phyloP scores from a whole-genome alignment of 2,329 filamentous ascomycete genomes.

The Alternaria triticina region DNA sequence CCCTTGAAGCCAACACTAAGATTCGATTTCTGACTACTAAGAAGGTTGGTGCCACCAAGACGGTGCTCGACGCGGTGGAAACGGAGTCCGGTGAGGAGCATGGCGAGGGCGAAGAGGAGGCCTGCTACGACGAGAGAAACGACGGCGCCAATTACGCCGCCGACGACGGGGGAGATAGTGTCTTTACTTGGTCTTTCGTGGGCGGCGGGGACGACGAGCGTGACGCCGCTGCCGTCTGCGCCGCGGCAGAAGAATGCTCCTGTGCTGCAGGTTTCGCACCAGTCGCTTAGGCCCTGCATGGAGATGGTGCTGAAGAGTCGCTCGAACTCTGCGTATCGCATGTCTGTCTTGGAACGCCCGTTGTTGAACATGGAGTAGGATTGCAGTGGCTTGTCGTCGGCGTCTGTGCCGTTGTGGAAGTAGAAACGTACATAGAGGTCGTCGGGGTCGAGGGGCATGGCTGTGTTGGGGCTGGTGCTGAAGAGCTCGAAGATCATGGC shows the following conservation, averaged over 20 bases:
- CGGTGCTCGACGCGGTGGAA: constrained; percentile 49
- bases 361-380: constrained; percentile 60
- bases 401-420: constrained; percentile 62
- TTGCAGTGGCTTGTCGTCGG: constrained; percentile 45
- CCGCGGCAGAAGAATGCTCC: constrained; percentile 59
- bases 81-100: constrained; percentile 56
- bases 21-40: constrained; percentile 42
- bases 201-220: not conserved
- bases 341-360: constrained; percentile 53
- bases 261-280: constrained; percentile 60
- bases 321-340: constrained; percentile 60
- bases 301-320: constrained; percentile 53
- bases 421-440: constrained; percentile 63
- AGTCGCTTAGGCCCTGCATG: constrained; percentile 54
- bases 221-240: constrained; percentile 35
- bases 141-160: constrained; percentile 63
- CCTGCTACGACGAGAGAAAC: constrained; percentile 57
- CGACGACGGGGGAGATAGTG: constrained; percentile 53
- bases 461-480: constrained; percentile 45
- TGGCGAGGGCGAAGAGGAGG: constrained; percentile 50
- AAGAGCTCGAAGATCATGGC: constrained; percentile 54
- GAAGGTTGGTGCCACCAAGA: constrained; percentile 9
- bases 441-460: constrained; percentile 46
- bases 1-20: constrained; percentile 66
- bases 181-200: not conserved